Evolutionary conservation across 2,329 filamentous ascomycete genomes (phyloP).

Genomic region (Stagonosporopsis rhizophila): DNA sequence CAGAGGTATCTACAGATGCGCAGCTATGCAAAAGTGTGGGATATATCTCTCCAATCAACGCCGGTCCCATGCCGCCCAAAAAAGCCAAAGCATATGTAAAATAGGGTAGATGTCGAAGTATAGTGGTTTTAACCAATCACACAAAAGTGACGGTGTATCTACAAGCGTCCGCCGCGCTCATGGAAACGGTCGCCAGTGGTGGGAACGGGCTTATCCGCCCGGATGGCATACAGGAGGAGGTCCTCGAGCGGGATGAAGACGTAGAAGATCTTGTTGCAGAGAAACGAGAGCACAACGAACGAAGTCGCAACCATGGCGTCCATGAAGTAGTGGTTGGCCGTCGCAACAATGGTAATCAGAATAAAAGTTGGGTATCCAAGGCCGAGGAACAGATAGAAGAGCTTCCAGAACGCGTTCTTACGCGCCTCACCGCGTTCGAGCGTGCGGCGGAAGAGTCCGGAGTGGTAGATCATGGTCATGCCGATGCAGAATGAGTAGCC

Average conservation of each 20-base stretch:
- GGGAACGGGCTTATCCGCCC: slow-evolving; percentile 62
- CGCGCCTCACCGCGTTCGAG: slow-evolving; percentile 53
- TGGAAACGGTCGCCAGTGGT: slow-evolving; percentile 59
- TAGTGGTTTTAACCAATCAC: background rate
- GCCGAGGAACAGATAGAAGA: slow-evolving; percentile 56
- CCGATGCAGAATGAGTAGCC: slow-evolving; percentile 63
- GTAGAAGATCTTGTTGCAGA: slow-evolving; percentile 59
- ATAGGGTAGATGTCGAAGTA: slow-evolving; percentile 1
- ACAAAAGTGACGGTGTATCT: background rate
- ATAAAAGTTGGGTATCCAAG: slow-evolving; percentile 62
- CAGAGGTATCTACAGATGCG: slow-evolving; percentile 8
- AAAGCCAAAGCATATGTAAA: slow-evolving; percentile 3
- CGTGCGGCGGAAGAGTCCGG: slow-evolving; percentile 54
- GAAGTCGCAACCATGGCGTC: slow-evolving; percentile 60
- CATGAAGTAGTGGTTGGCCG: slow-evolving; percentile 68
- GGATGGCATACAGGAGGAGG: slow-evolving; percentile 56
- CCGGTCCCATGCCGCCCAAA: slow-evolving; percentile 14
- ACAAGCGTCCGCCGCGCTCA: slow-evolving; percentile 44
- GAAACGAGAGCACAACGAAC: slow-evolving; percentile 57
- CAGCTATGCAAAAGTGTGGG: slow-evolving; percentile 6
- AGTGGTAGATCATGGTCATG: slow-evolving; percentile 61
- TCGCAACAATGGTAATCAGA: slow-evolving; percentile 65
- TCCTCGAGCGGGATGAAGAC: slow-evolving; percentile 61
- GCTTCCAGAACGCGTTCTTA: slow-evolving; percentile 52
- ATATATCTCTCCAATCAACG: slow-evolving; percentile 16